Base-by-base conservation (phyloP, 495 filamentous ascomycete genomes). In the Trichoderma virens region DNA sequence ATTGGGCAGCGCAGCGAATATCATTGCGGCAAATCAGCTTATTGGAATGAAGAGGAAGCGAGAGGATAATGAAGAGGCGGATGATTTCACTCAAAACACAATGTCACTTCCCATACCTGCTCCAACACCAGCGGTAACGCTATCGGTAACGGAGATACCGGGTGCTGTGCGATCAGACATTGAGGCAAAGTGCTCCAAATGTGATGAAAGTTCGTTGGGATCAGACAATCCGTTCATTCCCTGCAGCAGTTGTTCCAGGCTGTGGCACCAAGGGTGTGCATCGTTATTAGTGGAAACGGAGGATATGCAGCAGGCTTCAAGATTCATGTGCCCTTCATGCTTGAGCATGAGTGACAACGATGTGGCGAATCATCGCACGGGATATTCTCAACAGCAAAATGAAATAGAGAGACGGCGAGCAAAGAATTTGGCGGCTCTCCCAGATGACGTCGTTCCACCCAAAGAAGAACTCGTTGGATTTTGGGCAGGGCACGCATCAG, bases 1-100 rank as follows among this genome's bases (percentile, higher is more conserved):
- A 8, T 38, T 61, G 0, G n/a, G 62, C 70, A 62, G 64, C 69
- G 66, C 25, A 70, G 67, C 2, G 66, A 69, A 30, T 65, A 69
- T 41, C 60, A 71, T 41, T 65, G 64, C 65, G 65, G 68, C 63
- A 65, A 72, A 27, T 25, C 31, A 20, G 16, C 31, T 61, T 5
- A 9, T 30, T 9, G 34, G 45, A 23, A 68, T 63, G 64, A 72
- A 62, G 11, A 64, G 59, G 60, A 61, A 61, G 43, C 56, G 60
- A 63, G 59, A 30, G 20, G 61, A 56, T 14, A 67, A 67, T 2
- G n/a, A 62, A n/a, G 45, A 41, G 63, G 20, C 5, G 6, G 54
- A 56, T 31, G 38, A 45, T 35, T 68, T 61, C 60, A 67, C 31
- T 30, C 39, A 62, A 23, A 59, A 67, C 35, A 63, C 59, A 28